Percentiles rank a stretch among this genome's conserved stretches.
phyloP scores from a whole-genome alignment of 2,329 filamentous ascomycete genomes.

The Ustulina deusta region DNA sequence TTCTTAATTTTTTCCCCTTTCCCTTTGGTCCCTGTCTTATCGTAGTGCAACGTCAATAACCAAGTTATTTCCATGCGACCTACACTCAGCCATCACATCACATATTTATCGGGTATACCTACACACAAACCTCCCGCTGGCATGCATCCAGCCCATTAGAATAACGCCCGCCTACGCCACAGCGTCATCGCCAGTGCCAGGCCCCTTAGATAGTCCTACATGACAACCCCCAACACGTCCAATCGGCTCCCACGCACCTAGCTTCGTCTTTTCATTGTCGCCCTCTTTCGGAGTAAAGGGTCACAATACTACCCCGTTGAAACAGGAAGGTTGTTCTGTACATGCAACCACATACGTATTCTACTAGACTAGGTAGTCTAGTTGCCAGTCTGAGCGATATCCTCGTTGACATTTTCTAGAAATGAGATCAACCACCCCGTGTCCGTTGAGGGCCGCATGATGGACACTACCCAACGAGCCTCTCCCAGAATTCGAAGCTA shows the following conservation, averaged over 20 bases:
- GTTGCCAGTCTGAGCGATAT: constrained; percentile 5
- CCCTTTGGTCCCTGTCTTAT: constrained; percentile 5
- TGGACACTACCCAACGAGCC: constrained; percentile 5
- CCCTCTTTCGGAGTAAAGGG: constrained; percentile 23
- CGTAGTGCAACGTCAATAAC: constrained; percentile 2
- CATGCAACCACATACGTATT: constrained; percentile 3
- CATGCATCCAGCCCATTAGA: constrained; percentile 25
- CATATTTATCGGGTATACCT: constrained; percentile 8
- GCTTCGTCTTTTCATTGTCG: constrained; percentile 17
- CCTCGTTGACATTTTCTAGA: background rate
- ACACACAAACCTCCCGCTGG: constrained; percentile 6
- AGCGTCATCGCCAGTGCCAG: constrained; percentile 24
- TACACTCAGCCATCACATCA: constrained; percentile 6
- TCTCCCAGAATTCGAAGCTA: background rate
- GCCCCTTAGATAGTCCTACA: constrained; percentile 24
- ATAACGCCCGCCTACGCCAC: constrained; percentile 29
- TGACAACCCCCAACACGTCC: constrained; percentile 1
- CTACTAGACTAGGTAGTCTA: background rate
- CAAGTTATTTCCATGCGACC: constrained; percentile 6
- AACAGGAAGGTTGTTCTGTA: constrained; percentile 6
- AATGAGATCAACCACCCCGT: constrained; percentile 5
- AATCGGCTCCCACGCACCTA: constrained; percentile 25
- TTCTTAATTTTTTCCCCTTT: background rate
- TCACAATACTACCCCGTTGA: constrained; percentile 14
- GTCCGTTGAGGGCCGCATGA: constrained; percentile 9